A percentile compares a stretch with the other conserved stretches of the same genome.
phyloP scores from a whole-genome alignment of 108 stramenopile species.

The Skeletonema costatum region DNA sequence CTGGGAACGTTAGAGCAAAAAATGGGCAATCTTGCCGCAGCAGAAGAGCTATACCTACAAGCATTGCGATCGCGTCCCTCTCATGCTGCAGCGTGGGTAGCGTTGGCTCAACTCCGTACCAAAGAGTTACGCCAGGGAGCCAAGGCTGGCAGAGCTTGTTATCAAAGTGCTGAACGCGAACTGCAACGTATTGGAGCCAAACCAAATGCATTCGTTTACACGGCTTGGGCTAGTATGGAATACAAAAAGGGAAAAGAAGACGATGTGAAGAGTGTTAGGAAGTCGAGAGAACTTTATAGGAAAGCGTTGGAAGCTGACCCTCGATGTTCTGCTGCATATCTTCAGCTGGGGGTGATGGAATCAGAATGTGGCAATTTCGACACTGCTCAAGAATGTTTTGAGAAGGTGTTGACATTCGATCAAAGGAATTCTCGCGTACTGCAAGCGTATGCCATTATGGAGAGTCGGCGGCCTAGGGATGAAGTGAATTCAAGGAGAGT shows the following conservation, averaged over 20 bases:
- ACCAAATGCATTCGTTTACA: slow-evolving; percentile 78
- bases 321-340: slow-evolving; percentile 75
- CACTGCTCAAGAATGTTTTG: slow-evolving; percentile 77
- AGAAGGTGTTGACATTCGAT: slow-evolving; percentile 80
- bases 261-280: slow-evolving; percentile 33
- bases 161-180: slow-evolving; percentile 76
- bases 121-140: slow-evolving; percentile 78
- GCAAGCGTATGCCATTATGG: slow-evolving; percentile 92
- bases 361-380: slow-evolving; percentile 76
- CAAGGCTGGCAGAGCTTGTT: slow-evolving; percentile 76
- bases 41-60: slow-evolving; percentile 75
- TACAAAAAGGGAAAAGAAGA: slow-evolving; percentile 64
- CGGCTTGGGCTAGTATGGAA: slow-evolving; percentile 89
- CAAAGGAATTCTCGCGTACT: slow-evolving; percentile 83
- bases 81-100: slow-evolving; percentile 88
- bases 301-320: slow-evolving; percentile 76
- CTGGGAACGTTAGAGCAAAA: slow-evolving; percentile 84
- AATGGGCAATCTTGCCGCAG: slow-evolving; percentile 68
- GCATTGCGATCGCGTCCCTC: slow-evolving; percentile 71
- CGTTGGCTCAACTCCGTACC: slow-evolving; percentile 83
- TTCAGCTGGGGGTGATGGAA: slow-evolving; percentile 88
- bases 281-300: slow-evolving; percentile 66
- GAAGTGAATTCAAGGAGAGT: slow-evolving; percentile 74
- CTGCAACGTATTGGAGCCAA: slow-evolving; percentile 57
- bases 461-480: slow-evolving; percentile 70